These are phyloP conservation scores for Aquilaria malaccensis DNA, from an alignment of 345 rosid species.

Conservation along the genomic window DNA sequence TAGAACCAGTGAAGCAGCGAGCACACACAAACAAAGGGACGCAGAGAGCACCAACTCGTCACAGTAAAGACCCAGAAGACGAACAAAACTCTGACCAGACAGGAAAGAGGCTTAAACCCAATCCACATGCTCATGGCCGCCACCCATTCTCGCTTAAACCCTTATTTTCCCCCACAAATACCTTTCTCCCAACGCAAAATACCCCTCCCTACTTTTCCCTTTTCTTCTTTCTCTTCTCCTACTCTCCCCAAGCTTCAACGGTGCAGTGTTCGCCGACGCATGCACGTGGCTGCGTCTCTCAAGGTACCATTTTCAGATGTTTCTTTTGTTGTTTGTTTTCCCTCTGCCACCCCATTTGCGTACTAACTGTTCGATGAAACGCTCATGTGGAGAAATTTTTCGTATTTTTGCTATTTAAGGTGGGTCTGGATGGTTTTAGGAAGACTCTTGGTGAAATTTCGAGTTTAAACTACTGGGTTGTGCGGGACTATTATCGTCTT, in stretches of 20 bases:
- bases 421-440: conserved; percentile 35
- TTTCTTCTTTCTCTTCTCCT: conserved; percentile 15
- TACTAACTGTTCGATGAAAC: conserved; percentile 49
- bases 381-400: conserved; percentile 14
- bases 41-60: too few species aligned
- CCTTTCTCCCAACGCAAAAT: conserved; percentile 20
- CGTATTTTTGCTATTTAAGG: conserved; percentile 19
- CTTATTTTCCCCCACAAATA: conserved; percentile 21
- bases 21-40: too few species aligned
- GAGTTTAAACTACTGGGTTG: conserved; percentile 86
- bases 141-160: conserved; percentile 22
- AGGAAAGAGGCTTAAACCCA: too few species aligned
- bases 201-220: conserved; percentile 16
- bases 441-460: conserved; percentile 42
- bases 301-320: conserved; percentile 24
- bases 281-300: conserved; percentile 29
- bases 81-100: too few species aligned
- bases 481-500: conserved; percentile 74
- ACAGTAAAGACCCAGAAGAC: too few species aligned
- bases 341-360: conserved; percentile 2
- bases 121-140: conserved; percentile 20
- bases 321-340: neutral
- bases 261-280: conserved; percentile 8
- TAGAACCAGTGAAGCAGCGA: too few species aligned
- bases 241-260: conserved; percentile 15